These are phyloP conservation scores for grape (Vitis vinifera) DNA, from an alignment of 164 flowering plant species.

Conservation along the genomic window ASM3070453v1 NC_081810.1:3094501-3095000, in stretches of 20 bases:
- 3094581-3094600: slow-evolving; percentile 42
- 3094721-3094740: slow-evolving; percentile 61
- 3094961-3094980: neutral
- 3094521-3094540: slow-evolving; percentile 51
- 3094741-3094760: slow-evolving; percentile 43
- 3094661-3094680: slow-evolving; percentile 53
- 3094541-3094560: slow-evolving; percentile 51
- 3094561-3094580: slow-evolving; percentile 42
- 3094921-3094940: slow-evolving; percentile 25
- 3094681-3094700: slow-evolving; percentile 37
- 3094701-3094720: slow-evolving; percentile 31
- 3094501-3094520: slow-evolving; percentile 56
- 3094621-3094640: slow-evolving; percentile 44
- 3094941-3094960: slow-evolving; percentile 19
- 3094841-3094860: slow-evolving; percentile 53
- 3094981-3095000: slow-evolving; percentile 3
- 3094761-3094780: slow-evolving; percentile 69
- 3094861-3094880: slow-evolving; percentile 50
- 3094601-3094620: slow-evolving; percentile 54
- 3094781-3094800: slow-evolving; percentile 54
- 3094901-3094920: slow-evolving; percentile 27
- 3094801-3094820: slow-evolving; percentile 33
- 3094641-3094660: slow-evolving; percentile 48
- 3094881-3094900: slow-evolving; percentile 36
- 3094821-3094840: slow-evolving; percentile 65